Percentiles rank a stretch among this genome's conserved stretches.
Evolutionary conservation across 768 basidiomycete species (phyloP).

Genomic region (Phlebiopsis gigantea): DNA sequence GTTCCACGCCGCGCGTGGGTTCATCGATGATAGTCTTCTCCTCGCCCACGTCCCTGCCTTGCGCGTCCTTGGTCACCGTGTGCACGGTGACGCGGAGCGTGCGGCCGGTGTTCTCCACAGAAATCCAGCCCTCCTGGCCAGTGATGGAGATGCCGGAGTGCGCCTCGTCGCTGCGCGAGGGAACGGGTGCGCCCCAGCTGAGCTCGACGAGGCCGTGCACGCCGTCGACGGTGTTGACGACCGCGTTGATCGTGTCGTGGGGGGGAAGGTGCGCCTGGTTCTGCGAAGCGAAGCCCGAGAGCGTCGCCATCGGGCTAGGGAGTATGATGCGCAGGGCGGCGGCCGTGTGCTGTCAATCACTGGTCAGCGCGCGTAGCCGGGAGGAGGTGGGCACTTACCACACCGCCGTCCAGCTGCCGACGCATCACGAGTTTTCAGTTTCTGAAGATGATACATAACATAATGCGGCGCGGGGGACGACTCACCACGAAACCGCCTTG

Average conservation of each 20-base stretch:
- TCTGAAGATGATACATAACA: no score
- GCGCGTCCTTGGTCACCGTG: slow-evolving; percentile 26
- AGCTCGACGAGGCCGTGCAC: slow-evolving; percentile 58
- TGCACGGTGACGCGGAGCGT: slow-evolving; percentile 31
- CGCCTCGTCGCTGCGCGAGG: slow-evolving; percentile 26
- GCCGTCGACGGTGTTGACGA: slow-evolving; percentile 41
- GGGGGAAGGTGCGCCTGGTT: slow-evolving; percentile 70
- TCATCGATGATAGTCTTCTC: slow-evolving; percentile 43
- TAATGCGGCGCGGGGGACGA: no score
- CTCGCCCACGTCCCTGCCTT: slow-evolving; percentile 37
- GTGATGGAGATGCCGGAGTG: slow-evolving; percentile 44
- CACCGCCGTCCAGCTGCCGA: slow-evolving; percentile 69
- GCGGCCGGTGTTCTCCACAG: slow-evolving; percentile 27
- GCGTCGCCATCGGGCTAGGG: slow-evolving; percentile 41
- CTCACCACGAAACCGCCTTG: slow-evolving; percentile 81
- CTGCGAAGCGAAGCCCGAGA: slow-evolving; percentile 64
- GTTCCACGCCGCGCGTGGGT: slow-evolving; percentile 44
- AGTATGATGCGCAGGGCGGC: slow-evolving; percentile 61
- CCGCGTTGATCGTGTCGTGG: slow-evolving; percentile 69
- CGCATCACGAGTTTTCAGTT: slow-evolving; percentile 11
- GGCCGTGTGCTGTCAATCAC: slow-evolving; percentile 51
- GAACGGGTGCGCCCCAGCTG: slow-evolving; percentile 54
- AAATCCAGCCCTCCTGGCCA: slow-evolving; percentile 59
- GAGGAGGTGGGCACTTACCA: slow-evolving; percentile 39
- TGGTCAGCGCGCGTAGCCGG: not conserved